Conservation (phyloP, 495 filamentous ascomycete genomes). For the Melanomma pulvis-pyrius region DNA sequence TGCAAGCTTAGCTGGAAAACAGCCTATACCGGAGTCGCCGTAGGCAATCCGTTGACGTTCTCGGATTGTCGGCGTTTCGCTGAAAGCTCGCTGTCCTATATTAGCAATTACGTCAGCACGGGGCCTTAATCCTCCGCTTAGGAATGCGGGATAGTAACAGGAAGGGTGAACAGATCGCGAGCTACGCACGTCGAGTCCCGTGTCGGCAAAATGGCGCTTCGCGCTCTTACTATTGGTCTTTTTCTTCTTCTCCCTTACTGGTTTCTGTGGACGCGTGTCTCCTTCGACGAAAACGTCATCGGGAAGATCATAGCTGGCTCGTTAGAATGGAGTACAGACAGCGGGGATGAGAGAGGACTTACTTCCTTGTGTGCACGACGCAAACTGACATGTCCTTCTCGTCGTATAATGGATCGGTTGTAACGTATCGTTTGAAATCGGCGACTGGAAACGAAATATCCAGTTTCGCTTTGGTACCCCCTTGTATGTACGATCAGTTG, state of each 20-base stretch:
- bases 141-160: background rate
- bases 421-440: slow-evolving; percentile 73
- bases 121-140: background rate
- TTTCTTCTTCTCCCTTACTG: slow-evolving; percentile 42
- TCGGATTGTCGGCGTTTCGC: slow-evolving; percentile 19
- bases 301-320: slow-evolving; percentile 71
- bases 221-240: slow-evolving; percentile 33
- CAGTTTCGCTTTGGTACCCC: slow-evolving; percentile 57
- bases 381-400: slow-evolving; percentile 65
- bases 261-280: slow-evolving; percentile 54
- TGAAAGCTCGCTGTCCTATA: slow-evolving; percentile 10
- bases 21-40: slow-evolving; percentile 16
- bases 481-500: slow-evolving; percentile 38
- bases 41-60: slow-evolving; percentile 11
- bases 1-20: background rate
- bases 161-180: background rate
- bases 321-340: slow-evolving; percentile 26
- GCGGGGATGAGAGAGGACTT: slow-evolving; percentile 41
- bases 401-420: slow-evolving; percentile 66
- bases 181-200: slow-evolving; percentile 45
- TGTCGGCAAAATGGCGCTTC: slow-evolving; percentile 43
- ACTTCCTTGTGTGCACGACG: slow-evolving; percentile 79
- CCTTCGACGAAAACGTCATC: slow-evolving; percentile 85
- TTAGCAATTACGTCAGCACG: slow-evolving; percentile 18
- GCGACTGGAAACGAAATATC: slow-evolving; percentile 72